Base-by-base conservation (phyloP, 371 early-diverging fungal genomes). In the Batrachochytrium dendrobatidis region DNA sequence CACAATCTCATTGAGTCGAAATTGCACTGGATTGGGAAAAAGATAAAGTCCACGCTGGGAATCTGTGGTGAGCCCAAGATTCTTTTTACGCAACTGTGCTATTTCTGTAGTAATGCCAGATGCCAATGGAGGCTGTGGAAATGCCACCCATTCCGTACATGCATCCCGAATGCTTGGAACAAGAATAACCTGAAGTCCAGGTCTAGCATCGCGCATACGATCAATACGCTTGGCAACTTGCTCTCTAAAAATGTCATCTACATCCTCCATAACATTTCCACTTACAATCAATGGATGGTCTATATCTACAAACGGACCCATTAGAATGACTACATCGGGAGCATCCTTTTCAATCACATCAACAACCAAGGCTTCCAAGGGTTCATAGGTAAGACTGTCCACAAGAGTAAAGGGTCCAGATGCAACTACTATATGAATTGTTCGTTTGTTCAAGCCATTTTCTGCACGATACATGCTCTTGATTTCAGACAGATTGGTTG, bases 371-470 rank as follows among this genome's bases (percentile, higher is more conserved):
- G 81, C 91, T 12, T 77, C 75, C 55, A 94, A 73, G 0, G 94
- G 90, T 58, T 87, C 88, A 58, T 82, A 95, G 18, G 78, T 66
- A 12, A 92, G 71, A 60, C 86, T 85, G 55, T 79, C 85, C 17
- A 81, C 80, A 32, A 90, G 61, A 3, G 92, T 90, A 65, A 79
- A 95, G 2, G 95, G 95, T 0, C 95, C 95, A 0, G 86, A 68
- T 2, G 92, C 89, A 15, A 86, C 69, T 12, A 89, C 59, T 20
- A 91, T 77, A 34, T 77, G 82, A 6, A 88, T 60, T 12, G 89
- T 84, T 33, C 44, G 28, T 15, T 48, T 24, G 25, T 52, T 39
- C 17, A 49, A 30, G 18, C 56, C 35, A 17, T 25, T 33, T 1
- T 55, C 62, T 24, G 53, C 58, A 6, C 64, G 58, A 53, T 75